Evolutionary conservation across 192 early-diverging fungal genomes (phyloP), one percentile per base, ranked within the genome.

Genomic region (Podila epigama): DNA sequence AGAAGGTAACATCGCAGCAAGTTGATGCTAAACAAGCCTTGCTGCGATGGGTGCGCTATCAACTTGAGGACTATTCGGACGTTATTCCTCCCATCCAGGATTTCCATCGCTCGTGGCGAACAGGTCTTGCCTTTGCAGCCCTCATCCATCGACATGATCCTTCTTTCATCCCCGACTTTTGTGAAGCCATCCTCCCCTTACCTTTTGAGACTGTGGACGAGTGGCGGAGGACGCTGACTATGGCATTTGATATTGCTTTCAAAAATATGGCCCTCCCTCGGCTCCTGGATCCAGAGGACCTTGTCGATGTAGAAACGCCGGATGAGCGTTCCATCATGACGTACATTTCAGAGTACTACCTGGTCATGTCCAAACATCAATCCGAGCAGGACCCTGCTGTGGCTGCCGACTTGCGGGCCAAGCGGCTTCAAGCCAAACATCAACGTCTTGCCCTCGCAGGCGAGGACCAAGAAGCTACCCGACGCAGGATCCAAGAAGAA

Each of bases 291-390:
- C 81, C 85, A 20, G 82, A 83, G 48, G 82, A 86, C 58, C 40
- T 86, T 13, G 59, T 82, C 13, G 82, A 83, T 34, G 82, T 86
- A 2, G 85, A 86, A 48, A 80, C 68, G 51, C 85, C 85, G 0
- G 82, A 86, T 27, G 85, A 86, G 32, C 79, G 82, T 8, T 82
- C 80, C 51, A 79, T 86, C 13, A 84, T 86, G 85, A 82, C 81
- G 62, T 86, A 83, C 35, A 69, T 86, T 6, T 66, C 70, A 10
- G 85, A 86, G 57, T 86, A 81, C 29, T 83, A 84, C 42, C 77
- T 79, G 20, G 75, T 81, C 55, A 86, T 86, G 85, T 86, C 85
- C 4, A 69, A 77, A 36, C 33, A 66, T 39, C 82, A 84, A 29
- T 39, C 34, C 10, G 58, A 82, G 31, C 71, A 80, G 60, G 72